Base-by-base conservation (phyloP, 805 yeast species). In the Nadsonia fulvescens region DNA sequence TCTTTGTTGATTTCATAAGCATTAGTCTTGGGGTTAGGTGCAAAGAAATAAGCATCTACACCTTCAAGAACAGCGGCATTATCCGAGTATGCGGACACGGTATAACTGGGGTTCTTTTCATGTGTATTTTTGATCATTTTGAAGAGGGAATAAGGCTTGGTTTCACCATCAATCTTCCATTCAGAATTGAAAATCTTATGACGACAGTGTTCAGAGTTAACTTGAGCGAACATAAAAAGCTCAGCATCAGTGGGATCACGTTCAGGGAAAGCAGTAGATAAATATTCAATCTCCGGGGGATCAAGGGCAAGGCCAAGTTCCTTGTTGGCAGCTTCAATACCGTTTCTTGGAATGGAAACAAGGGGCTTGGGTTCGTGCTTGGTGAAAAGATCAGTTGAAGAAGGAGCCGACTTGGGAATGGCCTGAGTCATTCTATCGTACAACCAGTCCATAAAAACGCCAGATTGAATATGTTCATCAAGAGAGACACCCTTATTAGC, bases 201-300 rank as follows among this genome's bases (percentile, higher is more conserved):
- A 52, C 99, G 78, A 61, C 99, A 89, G 58, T 89, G 99, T 56
- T 89, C 99, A 14, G 95, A 82, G 60, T 89, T 89, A 39, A 89
- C 98, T 57, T 89, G 99, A 21, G 98, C 99, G 60, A 89, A 89
- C 95, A 89, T 89, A 54, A 89, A 89, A 35, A 89, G 61, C 54
- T 89, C 99, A 13, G 82, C 96, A 51, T 89, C 98, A 16, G 96
- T 86, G 28, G 98, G 96, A 47, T 83, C 79, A 52, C 96, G 70
- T 27, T 72, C 61, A 31, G 69, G 75, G 57, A 89, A 89, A 2
- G 95, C 91, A 15, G 67, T 58, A 42, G 71, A 64, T 44, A 89
- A 64, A 53, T 89, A 89, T 23, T 76, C 78, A 40, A 89, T 79
- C 57, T 89, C 99, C 32, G 93, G 92, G 32, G 65, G 59, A 53